Evolutionary conservation across 345 rosid species (phyloP), one percentile per base, ranked within the genome.

Genomic region (Garcia nutans): DNA sequence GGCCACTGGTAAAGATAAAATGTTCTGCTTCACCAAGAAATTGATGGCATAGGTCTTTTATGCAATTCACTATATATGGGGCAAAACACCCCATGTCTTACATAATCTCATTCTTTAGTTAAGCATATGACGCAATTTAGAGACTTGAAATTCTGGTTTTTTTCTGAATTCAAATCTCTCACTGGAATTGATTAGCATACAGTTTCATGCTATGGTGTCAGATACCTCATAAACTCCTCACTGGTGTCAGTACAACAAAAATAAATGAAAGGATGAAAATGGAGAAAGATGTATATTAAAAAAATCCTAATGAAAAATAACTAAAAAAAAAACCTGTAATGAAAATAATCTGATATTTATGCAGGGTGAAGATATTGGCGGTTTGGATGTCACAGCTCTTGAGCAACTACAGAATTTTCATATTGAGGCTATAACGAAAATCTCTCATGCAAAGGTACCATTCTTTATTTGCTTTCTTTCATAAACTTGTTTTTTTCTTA

Each of bases 341-440:
- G n/a, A 44, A 31, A 67, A 47, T 17, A 64, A 8, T 64, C 13
- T 68, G 37, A 7, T 19, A 64, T 4, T 74, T 28, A 10, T 71
- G 67, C 77, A 90, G 93, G 88, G 91, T 66, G 93, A 90, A 77
- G 86, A 85, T 80, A 76, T 89, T 70, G 67, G 74, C 56, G 82
- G 80, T 74, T 74, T 88, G 78, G 88, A 84, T 70, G 82, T 77
- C 8, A 70, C 50, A 10, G 66, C 84, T 37, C 93, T 89, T 15
- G 93, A 87, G 74, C 88, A 87, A 74, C 84, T 87, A 73, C 88
- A 87, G 77, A 83, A 84, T 80, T 81, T 85, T 84, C 93, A 85
- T 70, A 86, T 88, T 60, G 89, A 86, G 68, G 90, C 83, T 37
- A 79, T 86, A 77, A 84, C 91, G 10, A 86, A 83, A 77, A 86